Percentiles rank a stretch among this genome's conserved stretches.
These are phyloP conservation scores for Metarhizium anisopliae DNA, from an alignment of 2,329 filamentous ascomycete genomes.

Conservation along the genomic window DNA sequence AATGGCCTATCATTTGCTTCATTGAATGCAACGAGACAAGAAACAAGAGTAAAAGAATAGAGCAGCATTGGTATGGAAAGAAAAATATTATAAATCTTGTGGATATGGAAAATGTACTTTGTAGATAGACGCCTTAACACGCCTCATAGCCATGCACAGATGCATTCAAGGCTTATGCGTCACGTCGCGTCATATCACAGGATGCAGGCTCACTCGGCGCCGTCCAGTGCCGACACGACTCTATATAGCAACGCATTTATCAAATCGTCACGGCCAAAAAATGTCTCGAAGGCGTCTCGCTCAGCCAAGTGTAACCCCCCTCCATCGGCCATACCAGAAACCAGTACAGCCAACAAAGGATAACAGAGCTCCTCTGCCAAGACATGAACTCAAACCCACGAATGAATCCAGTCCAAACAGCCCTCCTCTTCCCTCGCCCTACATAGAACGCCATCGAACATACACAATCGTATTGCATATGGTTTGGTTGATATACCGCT, in stretches of 20 bases:
- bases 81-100: background rate
- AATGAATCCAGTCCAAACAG: slow-evolving; percentile 34
- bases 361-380: slow-evolving; percentile 3
- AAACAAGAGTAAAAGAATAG: background rate
- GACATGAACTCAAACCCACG: slow-evolving; percentile 13
- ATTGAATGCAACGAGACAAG: background rate
- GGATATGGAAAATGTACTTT: too few species aligned
- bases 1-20: background rate
- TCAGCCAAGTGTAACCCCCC: slow-evolving; percentile 22
- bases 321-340: slow-evolving; percentile 6
- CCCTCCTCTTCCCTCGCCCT: slow-evolving; percentile 26
- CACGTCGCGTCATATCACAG: background rate
- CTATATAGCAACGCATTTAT: background rate
- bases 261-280: slow-evolving; percentile 8
- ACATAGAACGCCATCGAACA: slow-evolving; percentile 8
- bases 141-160: too few species aligned
- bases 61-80: background rate
- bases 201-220: background rate
- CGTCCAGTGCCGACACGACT: background rate
- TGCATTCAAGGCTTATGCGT: too few species aligned
- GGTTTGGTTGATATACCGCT: slow-evolving; percentile 50
- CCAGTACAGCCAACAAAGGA: background rate
- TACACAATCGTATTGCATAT: background rate
- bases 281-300: slow-evolving; percentile 35
- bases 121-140: too few species aligned